Conservation (phyloP, 257 asterid species). For the Solanum ossicruentum region DNA sequence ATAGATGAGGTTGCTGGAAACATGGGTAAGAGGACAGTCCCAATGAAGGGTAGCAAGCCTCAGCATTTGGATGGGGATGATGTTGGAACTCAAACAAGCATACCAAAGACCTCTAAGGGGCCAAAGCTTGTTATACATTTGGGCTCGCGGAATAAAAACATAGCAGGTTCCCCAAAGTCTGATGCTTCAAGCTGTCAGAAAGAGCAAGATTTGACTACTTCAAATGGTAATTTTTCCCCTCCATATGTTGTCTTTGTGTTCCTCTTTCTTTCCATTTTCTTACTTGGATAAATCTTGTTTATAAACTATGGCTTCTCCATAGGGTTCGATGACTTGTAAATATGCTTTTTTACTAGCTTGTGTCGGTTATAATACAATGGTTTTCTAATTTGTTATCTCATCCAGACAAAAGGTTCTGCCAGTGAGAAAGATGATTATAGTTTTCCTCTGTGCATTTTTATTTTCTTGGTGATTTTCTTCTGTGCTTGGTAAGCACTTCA, state of each 20-base stretch:
- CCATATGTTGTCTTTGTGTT: not conserved
- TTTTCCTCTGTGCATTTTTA: not conserved
- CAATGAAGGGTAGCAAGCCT: constrained; percentile 49
- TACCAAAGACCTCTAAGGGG: constrained; percentile 42
- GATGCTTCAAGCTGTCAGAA: constrained; percentile 50
- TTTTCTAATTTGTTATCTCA: not conserved
- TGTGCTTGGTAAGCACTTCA: not conserved
- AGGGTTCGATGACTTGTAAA: not conserved
- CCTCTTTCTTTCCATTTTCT: not conserved
- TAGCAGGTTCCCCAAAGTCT: constrained; percentile 42
- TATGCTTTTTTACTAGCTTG: not conserved
- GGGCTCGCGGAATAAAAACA: constrained; percentile 61
- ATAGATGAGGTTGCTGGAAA: constrained; percentile 39
- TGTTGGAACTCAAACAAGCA: constrained; percentile 29
- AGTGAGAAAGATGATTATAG: not conserved
- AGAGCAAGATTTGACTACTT: constrained; percentile 41
- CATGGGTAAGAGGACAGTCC: constrained; percentile 36
- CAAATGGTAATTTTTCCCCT: constrained; percentile 36
- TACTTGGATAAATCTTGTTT: not conserved
- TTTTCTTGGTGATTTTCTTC: not conserved
- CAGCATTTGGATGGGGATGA: constrained; percentile 34
- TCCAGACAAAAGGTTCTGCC: not conserved
- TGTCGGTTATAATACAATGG: not conserved
- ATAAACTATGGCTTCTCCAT: not conserved
- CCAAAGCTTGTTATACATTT: constrained; percentile 90